Evolutionary conservation across 805 yeast species (phyloP), one percentile per base, ranked within the genome.

Genomic region (Jamesozyma jinghongensis): DNA sequence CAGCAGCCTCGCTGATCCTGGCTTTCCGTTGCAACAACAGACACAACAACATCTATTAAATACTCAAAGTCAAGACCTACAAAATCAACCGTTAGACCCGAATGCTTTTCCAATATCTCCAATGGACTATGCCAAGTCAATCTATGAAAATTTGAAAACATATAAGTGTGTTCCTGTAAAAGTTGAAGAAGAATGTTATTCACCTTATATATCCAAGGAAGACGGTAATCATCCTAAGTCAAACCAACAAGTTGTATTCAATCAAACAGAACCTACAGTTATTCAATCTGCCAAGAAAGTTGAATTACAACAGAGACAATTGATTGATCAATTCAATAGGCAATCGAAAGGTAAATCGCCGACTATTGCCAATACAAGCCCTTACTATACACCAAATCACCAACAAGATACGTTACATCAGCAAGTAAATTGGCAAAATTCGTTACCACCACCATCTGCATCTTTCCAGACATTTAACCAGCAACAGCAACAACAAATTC

Each of bases 131-230:
- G 61, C 62, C 3, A 53, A 53, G 38, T 49, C 53, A 26, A 47
- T 57, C n/a, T 57, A 57, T 40, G 58, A 57, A 20, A 53, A 51
- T 34, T 38, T 56, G 37, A 53, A 51, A 35, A 46, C 53, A 8
- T 57, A 52, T 46, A 53, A 50, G 32, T 56, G 60, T 41, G 57
- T 57, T 3, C 62, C 62, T 3, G 56, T 52, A 4, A 51, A 50
- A 36, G 43, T 55, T 17, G 54, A 49, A 37, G 53, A 52, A 33
- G 38, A 41, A 18, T 38, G 22, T 32, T 35, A 37, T 27, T 31
- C 44, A 14, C 20, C 31, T 1, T 39, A 34, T 14, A 27, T 10
- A 14, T 13, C 18, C 34, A n/a, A n/a, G 4, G 31, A 28, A 14
- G 20, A 29, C 5, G 17, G n/a, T 29, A 28, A 22, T 3, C 19